Evolutionary conservation across 495 filamentous ascomycete genomes (phyloP), one percentile per base, ranked within the genome.

Genomic region (Daldinia decipiens): DNA sequence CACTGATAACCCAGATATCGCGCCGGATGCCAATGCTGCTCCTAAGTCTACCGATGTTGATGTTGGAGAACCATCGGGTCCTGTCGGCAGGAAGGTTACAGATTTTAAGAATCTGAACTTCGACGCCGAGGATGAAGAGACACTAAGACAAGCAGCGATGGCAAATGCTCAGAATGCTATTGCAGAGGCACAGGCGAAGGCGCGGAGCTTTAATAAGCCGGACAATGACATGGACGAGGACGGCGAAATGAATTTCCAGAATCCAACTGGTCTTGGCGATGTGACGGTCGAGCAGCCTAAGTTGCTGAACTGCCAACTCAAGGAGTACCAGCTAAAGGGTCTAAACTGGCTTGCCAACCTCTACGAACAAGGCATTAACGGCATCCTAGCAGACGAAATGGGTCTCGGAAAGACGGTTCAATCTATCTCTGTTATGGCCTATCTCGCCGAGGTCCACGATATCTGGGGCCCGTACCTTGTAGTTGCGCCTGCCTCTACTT

Each of bases 321-420:
- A 99, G 76, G 95, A 99, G 77, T 99, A 99, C 80, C 95, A 99
- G 82, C 80, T 99, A 74, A 99, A 99, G 82, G 95, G 95, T 78
- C 89, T 99, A 71, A 98, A 98, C 75, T 99, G 95, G 95, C 90
- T 99, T 24, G 96, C 96, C 81, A 98, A 99, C 79, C 83, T 99
- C 62, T 99, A 99, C 82, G 95, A 99, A 78, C 95, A 99, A 78
- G 95, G 95, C 79, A 99, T 99, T 89, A 99, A 99, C 83, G 96
- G 95, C 77, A 99, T 99, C 65, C 83, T 99, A 63, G 95, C 95
- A 71, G 95, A 99, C 74, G 95, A 99, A 82, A 99, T 99, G 95
- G 95, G 95, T 88, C 91, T 99, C 31, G 95, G 95, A 72, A 99
- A 99, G 80, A 99, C 95, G 17, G 93, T 99, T 21, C 95, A 99